phyloP scores from a whole-genome alignment of 225 moss, liverwort and hornwort genomes.

The Pleurozium schreberi region DNA sequence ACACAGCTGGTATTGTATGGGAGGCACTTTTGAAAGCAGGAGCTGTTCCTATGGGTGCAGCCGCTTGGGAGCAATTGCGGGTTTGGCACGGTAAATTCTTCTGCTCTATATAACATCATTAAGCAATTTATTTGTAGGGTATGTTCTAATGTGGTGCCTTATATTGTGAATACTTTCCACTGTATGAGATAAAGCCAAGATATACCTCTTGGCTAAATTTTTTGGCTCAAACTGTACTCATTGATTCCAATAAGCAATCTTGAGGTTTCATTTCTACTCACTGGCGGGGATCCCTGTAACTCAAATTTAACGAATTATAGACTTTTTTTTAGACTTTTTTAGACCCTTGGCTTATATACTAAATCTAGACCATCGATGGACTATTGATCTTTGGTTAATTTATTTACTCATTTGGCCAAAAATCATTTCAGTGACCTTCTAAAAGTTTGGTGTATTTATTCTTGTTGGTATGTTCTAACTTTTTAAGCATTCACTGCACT shows the following conservation, averaged over 20 bases:
- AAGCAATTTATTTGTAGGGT: background rate
- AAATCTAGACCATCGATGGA: background rate
- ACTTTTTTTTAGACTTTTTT: too few relatives aligned
- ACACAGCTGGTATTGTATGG: conserved; percentile 84
- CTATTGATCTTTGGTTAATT: background rate
- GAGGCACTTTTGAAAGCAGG: conserved; percentile 59
- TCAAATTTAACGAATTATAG: background rate
- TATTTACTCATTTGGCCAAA: background rate
- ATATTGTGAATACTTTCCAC: background rate
- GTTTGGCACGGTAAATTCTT: conserved; percentile 69
- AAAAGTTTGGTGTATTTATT: background rate
- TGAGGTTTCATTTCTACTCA: background rate
- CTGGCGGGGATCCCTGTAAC: background rate
- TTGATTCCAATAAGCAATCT: background rate
- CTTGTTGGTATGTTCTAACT: background rate
- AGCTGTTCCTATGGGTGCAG: conserved; percentile 82
- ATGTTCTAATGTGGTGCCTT: background rate
- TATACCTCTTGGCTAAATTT: background rate
- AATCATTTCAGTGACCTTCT: background rate
- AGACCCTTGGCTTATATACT: too few relatives aligned
- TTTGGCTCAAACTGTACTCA: background rate
- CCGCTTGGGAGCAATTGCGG: conserved; percentile 77
- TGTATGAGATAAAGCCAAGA: background rate
- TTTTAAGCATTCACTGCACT: too few relatives aligned
- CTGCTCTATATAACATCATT: background rate